Evolutionary conservation across 768 basidiomycete species (phyloP), one percentile per base, ranked within the genome.

Genomic region (Clitopilus hobsonii): DNA sequence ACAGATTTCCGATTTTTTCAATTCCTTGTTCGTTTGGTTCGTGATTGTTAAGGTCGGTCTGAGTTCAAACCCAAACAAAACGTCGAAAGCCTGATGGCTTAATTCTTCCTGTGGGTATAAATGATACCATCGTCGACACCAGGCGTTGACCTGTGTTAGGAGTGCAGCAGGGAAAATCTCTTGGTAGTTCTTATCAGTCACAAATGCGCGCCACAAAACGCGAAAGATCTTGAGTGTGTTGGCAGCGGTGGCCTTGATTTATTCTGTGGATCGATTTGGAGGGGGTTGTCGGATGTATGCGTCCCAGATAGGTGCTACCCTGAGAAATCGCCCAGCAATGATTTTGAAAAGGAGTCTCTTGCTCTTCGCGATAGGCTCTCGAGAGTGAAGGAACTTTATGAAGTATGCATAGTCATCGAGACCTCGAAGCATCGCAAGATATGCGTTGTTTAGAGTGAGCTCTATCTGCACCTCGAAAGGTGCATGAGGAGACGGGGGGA

Each of bases 391-490:
- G 36, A 61, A 65, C 29, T 63, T 60, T 20, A 49, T 48, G 3
- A 65, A 51, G 32, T 65, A 65, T n/a, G 63, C 61, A 22, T 56
- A 41, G 45, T 65, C 58, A 38, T 65, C 63, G 23, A 64, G 11
- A 0, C 49, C 36, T 7, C 61, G 55, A 7, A 65, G 60, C 48
- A 62, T 64, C 27, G 58, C 54, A 16, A 55, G 47, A 56, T 60
- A 65, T 4, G 60, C 55, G 47, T 63, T 65, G 38, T 55, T 53
- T 6, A 53, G 29, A 5, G n/a, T 32, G 4, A 53, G 36, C 24
- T 53, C 52, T 51, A 20, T 28, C 23, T 51, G 49, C 26, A 51
- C 27, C 16, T 51, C 49, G n/a, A 45, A 23, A 5, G 41, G n/a
- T 18, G 41, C 16, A 4, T 45, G n/a, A 20, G 41, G 41, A 45